phyloP scores from a whole-genome alignment of 2,329 filamentous ascomycete genomes.

The Neophaeococcomyces aloes region DNA sequence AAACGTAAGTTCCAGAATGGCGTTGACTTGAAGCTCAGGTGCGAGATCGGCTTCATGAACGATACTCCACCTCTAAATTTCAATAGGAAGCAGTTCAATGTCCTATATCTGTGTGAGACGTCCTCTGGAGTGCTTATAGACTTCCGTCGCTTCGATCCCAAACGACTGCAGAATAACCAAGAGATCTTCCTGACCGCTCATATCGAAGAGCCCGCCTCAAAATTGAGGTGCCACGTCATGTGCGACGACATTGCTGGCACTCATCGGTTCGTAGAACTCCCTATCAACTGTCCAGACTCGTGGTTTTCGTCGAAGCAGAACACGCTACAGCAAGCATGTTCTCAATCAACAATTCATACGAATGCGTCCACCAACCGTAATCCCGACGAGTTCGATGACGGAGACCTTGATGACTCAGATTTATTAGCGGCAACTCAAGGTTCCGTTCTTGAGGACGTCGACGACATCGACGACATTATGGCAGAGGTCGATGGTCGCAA shows the following conservation, averaged over 20 bases:
- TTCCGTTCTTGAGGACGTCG: slow-evolving; percentile 45
- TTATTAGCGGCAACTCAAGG: slow-evolving; percentile 36
- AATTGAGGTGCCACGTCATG: slow-evolving; percentile 59
- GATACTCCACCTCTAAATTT: slow-evolving; percentile 50
- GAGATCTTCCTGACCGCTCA: slow-evolving; percentile 51
- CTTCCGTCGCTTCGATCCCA: slow-evolving; percentile 54
- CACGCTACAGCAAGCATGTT: slow-evolving; percentile 1
- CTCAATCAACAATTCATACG: slow-evolving; percentile 13
- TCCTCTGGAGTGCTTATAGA: slow-evolving; percentile 59
- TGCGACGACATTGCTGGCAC: slow-evolving; percentile 74
- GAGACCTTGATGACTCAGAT: slow-evolving; percentile 43
- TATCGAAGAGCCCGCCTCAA: slow-evolving; percentile 44
- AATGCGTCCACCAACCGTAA: slow-evolving; percentile 7
- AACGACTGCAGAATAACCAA: slow-evolving; percentile 52
- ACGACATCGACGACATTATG: slow-evolving; percentile 23
- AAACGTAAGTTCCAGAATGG: slow-evolving; percentile 29
- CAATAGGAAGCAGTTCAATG: slow-evolving; percentile 52
- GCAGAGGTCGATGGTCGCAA: slow-evolving; percentile 1
- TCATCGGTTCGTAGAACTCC: slow-evolving; percentile 42
- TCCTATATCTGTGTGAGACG: slow-evolving; percentile 65
- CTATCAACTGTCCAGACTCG: slow-evolving; percentile 37
- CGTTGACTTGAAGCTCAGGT: slow-evolving; percentile 53
- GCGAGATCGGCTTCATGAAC: slow-evolving; percentile 63
- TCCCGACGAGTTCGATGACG: slow-evolving; percentile 45
- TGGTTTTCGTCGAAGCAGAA: slow-evolving; percentile 31